Percentiles rank a stretch among this genome's conserved stretches.
Conservation (phyloP, 2,329 filamentous ascomycete genomes). For the Verticillium albo-atrum region DNA sequence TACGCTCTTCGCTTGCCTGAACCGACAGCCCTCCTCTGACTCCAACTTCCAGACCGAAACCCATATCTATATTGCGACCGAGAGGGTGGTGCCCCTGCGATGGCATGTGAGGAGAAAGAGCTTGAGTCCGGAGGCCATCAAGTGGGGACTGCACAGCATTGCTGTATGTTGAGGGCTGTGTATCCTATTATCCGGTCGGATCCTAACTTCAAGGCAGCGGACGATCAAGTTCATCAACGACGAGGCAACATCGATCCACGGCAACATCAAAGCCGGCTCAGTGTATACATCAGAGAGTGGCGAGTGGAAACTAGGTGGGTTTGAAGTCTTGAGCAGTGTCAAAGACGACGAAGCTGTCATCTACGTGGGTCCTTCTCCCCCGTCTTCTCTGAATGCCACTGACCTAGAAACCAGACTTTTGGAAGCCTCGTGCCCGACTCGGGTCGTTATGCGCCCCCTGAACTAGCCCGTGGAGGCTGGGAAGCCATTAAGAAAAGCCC, state of each 20-base stretch:
- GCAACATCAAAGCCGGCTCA: slow-evolving; percentile 77
- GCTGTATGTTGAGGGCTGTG: slow-evolving; percentile 50
- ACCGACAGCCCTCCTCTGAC: slow-evolving; percentile 1
- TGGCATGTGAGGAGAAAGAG: slow-evolving; percentile 91
- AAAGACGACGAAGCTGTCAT: slow-evolving; percentile 95
- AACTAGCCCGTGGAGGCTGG: slow-evolving; percentile 86
- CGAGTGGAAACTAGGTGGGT: slow-evolving; percentile 94
- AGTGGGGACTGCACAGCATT: slow-evolving; percentile 89
- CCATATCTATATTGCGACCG: slow-evolving; percentile 94
- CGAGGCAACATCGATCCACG: slow-evolving; percentile 88
- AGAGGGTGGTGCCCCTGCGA: slow-evolving; percentile 77
- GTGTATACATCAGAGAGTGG: slow-evolving; percentile 94
- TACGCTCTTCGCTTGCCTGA: slow-evolving; percentile 25
- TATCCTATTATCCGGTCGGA: neutral
- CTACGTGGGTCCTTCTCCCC: slow-evolving; percentile 51
- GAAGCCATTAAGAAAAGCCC: slow-evolving; percentile 81
- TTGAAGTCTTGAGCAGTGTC: slow-evolving; percentile 89
- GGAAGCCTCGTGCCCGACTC: slow-evolving; percentile 85
- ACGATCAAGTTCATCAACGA: slow-evolving; percentile 96
- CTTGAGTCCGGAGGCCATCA: slow-evolving; percentile 84
- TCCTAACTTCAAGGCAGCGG: slow-evolving; percentile 44
- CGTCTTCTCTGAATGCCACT: slow-evolving; percentile 1
- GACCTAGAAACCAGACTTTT: slow-evolving; percentile 56
- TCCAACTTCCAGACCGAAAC: slow-evolving; percentile 66
- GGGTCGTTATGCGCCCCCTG: slow-evolving; percentile 78